phyloP scores from a whole-genome alignment of 2,329 filamentous ascomycete species.

The Emergomyces africanus region DNA sequence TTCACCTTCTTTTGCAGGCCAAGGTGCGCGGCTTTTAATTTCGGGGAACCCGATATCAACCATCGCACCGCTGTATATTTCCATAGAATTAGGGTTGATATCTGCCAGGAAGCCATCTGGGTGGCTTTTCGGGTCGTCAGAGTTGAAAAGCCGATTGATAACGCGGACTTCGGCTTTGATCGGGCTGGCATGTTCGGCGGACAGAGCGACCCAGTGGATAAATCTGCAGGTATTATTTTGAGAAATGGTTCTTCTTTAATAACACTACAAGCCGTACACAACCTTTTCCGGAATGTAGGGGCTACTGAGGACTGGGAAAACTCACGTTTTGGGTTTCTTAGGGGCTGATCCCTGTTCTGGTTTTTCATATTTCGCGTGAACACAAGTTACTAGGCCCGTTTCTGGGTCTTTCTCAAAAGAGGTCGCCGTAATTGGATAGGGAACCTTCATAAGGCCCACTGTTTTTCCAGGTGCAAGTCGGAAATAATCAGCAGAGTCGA shows the following conservation, averaged over 20 bases:
- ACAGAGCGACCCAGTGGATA: slow-evolving; percentile 80
- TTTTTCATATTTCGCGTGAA: slow-evolving; percentile 56
- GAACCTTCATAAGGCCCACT: slow-evolving; percentile 59
- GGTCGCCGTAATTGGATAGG: slow-evolving; percentile 55
- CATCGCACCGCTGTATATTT: slow-evolving; percentile 63
- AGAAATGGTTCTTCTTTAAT: background rate
- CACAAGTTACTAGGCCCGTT: slow-evolving; percentile 52
- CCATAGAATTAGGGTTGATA: slow-evolving; percentile 71
- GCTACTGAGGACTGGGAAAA: background rate
- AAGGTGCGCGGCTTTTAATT: slow-evolving; percentile 58
- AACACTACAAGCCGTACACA: background rate
- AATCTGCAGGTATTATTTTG: slow-evolving; percentile 24
- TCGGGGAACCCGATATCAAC: slow-evolving; percentile 77
- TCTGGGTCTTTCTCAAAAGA: slow-evolving; percentile 54
- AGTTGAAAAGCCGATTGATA: slow-evolving; percentile 75
- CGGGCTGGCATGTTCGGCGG: slow-evolving; percentile 47
- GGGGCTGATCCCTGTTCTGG: slow-evolving; percentile 49
- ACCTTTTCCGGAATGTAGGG: background rate
- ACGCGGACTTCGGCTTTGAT: slow-evolving; percentile 60
- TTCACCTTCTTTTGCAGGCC: slow-evolving; percentile 68
- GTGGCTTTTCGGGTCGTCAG: slow-evolving; percentile 63
- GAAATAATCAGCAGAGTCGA: slow-evolving; percentile 62
- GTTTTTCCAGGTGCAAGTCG: slow-evolving; percentile 61
- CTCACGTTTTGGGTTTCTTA: slow-evolving; percentile 56
- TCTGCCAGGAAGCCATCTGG: slow-evolving; percentile 73